Conservation (phyloP, 2,329 filamentous ascomycete genomes). For the Exophiala alcalophila region DNA sequence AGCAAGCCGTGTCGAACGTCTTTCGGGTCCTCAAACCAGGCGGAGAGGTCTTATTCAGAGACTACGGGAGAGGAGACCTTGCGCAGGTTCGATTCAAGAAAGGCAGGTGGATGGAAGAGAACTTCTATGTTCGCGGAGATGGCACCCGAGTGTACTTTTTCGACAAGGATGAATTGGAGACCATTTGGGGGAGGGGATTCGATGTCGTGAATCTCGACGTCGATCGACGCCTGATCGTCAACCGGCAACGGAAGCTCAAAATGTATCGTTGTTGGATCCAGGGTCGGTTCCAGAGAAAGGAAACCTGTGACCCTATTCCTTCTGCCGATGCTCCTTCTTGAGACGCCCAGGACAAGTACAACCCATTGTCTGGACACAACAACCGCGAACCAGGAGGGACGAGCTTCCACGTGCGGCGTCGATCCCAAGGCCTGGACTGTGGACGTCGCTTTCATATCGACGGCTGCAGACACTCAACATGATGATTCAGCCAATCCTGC, state of each 20-base stretch:
- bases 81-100: slow-evolving; percentile 98
- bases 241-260: slow-evolving; percentile 83
- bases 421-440: too few species aligned
- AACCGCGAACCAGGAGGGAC: too few species aligned
- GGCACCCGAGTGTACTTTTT: slow-evolving; percentile 98
- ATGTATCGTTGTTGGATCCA: slow-evolving; percentile 94
- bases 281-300: slow-evolving; percentile 41
- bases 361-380: too few species aligned
- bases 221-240: slow-evolving; percentile 86
- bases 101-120: slow-evolving; percentile 88
- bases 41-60: slow-evolving; percentile 89
- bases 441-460: too few species aligned
- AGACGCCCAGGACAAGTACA: too few species aligned
- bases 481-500: too few species aligned
- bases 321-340: too few species aligned
- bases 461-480: too few species aligned
- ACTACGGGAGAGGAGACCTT: slow-evolving; percentile 92
- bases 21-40: slow-evolving; percentile 82
- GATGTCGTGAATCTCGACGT: slow-evolving; percentile 75
- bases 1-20: slow-evolving; percentile 75
- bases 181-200: slow-evolving; percentile 74
- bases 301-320: too few species aligned
- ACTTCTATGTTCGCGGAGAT: slow-evolving; percentile 94
- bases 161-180: slow-evolving; percentile 73
- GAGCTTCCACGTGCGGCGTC: not conserved